A percentile compares a stretch with the other conserved stretches of the same genome.
Evolutionary conservation across 257 asterid species (phyloP).

Genomic region (Fraxinus quadrangulata): DNA sequence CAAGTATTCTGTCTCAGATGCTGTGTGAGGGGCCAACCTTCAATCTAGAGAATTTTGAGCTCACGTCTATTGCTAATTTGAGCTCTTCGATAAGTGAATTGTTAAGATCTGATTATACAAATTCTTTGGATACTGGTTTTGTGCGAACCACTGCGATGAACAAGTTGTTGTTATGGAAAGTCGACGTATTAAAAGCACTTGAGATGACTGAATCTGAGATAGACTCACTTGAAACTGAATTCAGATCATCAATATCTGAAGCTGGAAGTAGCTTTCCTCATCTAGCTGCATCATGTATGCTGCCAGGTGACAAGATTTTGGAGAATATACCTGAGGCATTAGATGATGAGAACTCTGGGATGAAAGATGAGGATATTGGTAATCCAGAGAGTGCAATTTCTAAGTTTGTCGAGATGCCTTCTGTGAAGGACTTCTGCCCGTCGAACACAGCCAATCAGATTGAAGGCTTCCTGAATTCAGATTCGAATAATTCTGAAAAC

Average conservation of each 20-base stretch:
- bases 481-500: conserved; percentile 29
- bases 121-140: conserved; percentile 52
- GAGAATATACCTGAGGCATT: conserved; percentile 34
- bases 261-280: conserved; percentile 33
- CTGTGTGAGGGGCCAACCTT: conserved; percentile 53
- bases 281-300: conserved; percentile 50
- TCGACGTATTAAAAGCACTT: conserved; percentile 61
- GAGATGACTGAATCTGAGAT: conserved; percentile 84
- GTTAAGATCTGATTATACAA: conserved; percentile 57
- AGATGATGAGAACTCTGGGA: conserved; percentile 29
- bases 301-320: conserved; percentile 32
- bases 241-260: conserved; percentile 53
- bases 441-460: conserved; percentile 32
- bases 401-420: neutral
- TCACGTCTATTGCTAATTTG: conserved; percentile 55
- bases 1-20: conserved; percentile 47
- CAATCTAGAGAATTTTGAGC: conserved; percentile 68
- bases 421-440: conserved; percentile 29
- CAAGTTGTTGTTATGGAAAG: conserved; percentile 73
- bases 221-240: conserved; percentile 84
- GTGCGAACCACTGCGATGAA: conserved; percentile 59
- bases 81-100: conserved; percentile 60
- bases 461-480: conserved; percentile 30
- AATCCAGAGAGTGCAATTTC: neutral
- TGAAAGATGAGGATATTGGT: neutral